Conservation (phyloP, 768 basidiomycete species). For the Tephrocybe sp. region DNA sequence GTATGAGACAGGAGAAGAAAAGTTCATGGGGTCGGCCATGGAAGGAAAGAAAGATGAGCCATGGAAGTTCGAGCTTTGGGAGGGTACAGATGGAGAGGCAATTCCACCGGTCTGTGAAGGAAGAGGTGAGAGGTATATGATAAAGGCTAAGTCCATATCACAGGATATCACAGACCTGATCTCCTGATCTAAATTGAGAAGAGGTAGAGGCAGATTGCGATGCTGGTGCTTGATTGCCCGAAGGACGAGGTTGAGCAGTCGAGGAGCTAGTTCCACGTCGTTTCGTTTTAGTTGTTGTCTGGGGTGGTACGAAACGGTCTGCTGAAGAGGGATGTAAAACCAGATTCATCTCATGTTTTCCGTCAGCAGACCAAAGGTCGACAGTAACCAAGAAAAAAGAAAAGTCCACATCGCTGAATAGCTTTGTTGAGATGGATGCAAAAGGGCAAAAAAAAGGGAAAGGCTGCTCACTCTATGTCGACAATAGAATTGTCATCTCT, state of each 20-base stretch:
- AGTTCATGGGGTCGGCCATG: constrained; percentile 37
- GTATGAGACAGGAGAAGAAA: constrained; percentile 38
- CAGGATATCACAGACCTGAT: constrained; percentile 37
- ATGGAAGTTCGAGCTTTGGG: constrained; percentile 37
- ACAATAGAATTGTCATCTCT: constrained; percentile 64
- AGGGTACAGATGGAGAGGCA: constrained; percentile 35
- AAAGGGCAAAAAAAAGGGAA: constrained; percentile 3
- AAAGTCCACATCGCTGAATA: constrained; percentile 71
- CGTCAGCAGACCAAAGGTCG: constrained; percentile 89
- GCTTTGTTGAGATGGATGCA: not conserved
- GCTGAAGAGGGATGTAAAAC: constrained; percentile 83
- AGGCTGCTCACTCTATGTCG: constrained; percentile 66
- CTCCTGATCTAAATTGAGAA: constrained; percentile 38
- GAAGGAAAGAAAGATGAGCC: constrained; percentile 44
- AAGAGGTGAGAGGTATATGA: constrained; percentile 6
- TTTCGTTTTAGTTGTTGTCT: constrained; percentile 37
- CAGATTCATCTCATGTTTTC: constrained; percentile 81
- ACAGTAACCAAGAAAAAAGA: constrained; percentile 90
- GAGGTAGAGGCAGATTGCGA: constrained; percentile 47
- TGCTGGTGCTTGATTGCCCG: constrained; percentile 45
- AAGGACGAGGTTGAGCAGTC: constrained; percentile 28
- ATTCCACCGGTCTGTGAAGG: constrained; percentile 20
- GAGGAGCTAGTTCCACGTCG: constrained; percentile 40
- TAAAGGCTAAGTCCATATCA: constrained; percentile 5
- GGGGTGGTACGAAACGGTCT: constrained; percentile 66